Base-by-base conservation (phyloP, 2,329 filamentous ascomycete species). In the Ceratocystis colombiana region DNA sequence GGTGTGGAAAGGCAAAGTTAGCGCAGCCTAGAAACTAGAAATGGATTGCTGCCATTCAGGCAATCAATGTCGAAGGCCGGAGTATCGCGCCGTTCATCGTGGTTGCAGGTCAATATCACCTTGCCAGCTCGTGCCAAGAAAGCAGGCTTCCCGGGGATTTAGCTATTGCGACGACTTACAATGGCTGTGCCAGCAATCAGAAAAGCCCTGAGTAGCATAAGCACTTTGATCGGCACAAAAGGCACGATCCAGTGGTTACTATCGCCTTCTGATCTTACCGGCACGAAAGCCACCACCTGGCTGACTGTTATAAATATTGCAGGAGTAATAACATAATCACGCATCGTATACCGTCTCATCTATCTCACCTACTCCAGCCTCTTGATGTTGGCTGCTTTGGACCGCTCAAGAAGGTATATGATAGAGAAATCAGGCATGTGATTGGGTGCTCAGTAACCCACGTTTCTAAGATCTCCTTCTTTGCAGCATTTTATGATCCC, bases 1-100 rank as follows among this genome's bases (percentile, higher is more conserved):
- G 22, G 22, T 0, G 0, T 2, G 22, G 22, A 22, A 22, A 22
- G 22, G 0, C 22, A 22, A 22, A 17, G 1, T 28, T 5, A 33
- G 1, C 0, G 10, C n/a, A 12, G 25, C 33, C 17, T 30, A 0
- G 4, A 22, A 5, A 0, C 17, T 0, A 6, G 28, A 0, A 6
- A 30, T 30, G 28, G 28, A 0, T 6, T 0, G 1, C 28, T 30
- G 28, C 4, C 0, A 30, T 30, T 30, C 28, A 30, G 28, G 4
- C 0, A 0, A 6, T 30, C 28, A 30, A 30, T 30, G 28, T 3
- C 5, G 0, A 30, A 30, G 3, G 28, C 28, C 5, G 28, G 28
- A 6, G 4, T 0, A 30, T 30, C 1, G 28, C 28, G 0, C 28
- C 28, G 28, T 30, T 30, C 0, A 30, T 30, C 28, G 28, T 30